Percentiles rank a stretch among this genome's conserved stretches.
These are phyloP conservation scores for Ascochyta viciae-villosae DNA, from an alignment of 2,329 filamentous ascomycete genomes.

Conservation along the genomic window DNA sequence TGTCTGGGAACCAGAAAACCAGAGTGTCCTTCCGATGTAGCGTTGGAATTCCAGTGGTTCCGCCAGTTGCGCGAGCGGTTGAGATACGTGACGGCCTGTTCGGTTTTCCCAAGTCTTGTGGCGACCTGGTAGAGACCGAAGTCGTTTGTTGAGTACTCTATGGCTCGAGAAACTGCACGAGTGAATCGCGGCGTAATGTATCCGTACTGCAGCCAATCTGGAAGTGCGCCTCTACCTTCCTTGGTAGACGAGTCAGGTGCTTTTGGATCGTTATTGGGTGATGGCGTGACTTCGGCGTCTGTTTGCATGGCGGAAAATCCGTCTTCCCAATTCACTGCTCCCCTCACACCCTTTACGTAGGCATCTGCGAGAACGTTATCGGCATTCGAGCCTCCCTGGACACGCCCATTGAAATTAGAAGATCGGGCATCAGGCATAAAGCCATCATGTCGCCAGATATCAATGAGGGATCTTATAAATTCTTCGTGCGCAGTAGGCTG, in stretches of 20 bases:
- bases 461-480: slow-evolving; percentile 70
- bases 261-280: slow-evolving; percentile 63
- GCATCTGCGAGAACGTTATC: slow-evolving; percentile 77
- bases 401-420: slow-evolving; percentile 72
- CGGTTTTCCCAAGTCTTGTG: slow-evolving; percentile 58
- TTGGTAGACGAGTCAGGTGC: slow-evolving; percentile 68
- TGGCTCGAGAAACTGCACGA: slow-evolving; percentile 68
- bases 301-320: slow-evolving; percentile 65
- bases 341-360: slow-evolving; percentile 71
- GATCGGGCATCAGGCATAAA: slow-evolving; percentile 72
- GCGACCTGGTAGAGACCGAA: slow-evolving; percentile 73
- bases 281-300: slow-evolving; percentile 69
- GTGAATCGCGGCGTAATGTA: slow-evolving; percentile 70
- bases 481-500: slow-evolving; percentile 69
- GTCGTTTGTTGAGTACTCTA: slow-evolving; percentile 75
- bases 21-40: slow-evolving; percentile 64
- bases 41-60: slow-evolving; percentile 72
- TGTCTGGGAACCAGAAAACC: slow-evolving; percentile 72
- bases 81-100: slow-evolving; percentile 66
- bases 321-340: slow-evolving; percentile 66
- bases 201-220: slow-evolving; percentile 70
- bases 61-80: slow-evolving; percentile 72
- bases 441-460: slow-evolving; percentile 70
- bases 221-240: slow-evolving; percentile 71
- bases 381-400: slow-evolving; percentile 73